These are phyloP conservation scores for Pichia sp. DNA, from an alignment of 1,139 yeast genomes.

Conservation along the genomic window DNA sequence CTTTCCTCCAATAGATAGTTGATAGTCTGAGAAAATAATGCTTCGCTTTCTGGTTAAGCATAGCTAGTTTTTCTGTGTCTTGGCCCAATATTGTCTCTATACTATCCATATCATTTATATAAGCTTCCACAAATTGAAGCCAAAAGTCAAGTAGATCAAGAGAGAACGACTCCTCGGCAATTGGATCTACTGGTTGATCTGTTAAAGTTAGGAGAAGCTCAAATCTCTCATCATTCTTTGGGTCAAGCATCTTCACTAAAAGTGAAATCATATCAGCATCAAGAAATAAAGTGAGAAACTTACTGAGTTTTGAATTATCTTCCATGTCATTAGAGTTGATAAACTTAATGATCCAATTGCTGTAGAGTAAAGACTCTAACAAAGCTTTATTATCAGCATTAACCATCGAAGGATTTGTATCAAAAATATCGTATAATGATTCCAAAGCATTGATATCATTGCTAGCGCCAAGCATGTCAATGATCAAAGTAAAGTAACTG, in stretches of 20 bases:
- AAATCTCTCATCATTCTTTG: conserved; percentile 35
- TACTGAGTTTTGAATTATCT: conserved; percentile 42
- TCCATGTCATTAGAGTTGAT: conserved; percentile 28
- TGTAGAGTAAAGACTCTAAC: conserved; percentile 33
- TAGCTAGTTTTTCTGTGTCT: conserved; percentile 22
- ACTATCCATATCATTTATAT: conserved; percentile 46
- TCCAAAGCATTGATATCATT: conserved; percentile 28
- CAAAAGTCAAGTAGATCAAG: conserved; percentile 70
- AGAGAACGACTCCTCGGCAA: conserved; percentile 62
- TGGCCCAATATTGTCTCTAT: conserved; percentile 31
- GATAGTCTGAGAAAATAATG: conserved; percentile 41
- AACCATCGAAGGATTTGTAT: conserved; percentile 38
- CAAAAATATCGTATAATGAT: conserved; percentile 40
- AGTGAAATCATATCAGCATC: conserved; percentile 46
- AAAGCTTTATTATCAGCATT: conserved; percentile 26
- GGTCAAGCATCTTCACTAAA: conserved; percentile 39
- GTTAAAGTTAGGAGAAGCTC: conserved; percentile 52
- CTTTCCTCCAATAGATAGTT: conserved; percentile 55
- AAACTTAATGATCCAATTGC: conserved; percentile 36
- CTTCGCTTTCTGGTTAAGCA: conserved; percentile 30
- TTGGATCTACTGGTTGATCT: conserved; percentile 52
- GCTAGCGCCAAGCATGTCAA: conserved; percentile 18
- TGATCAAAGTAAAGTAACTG: conserved; percentile 25
- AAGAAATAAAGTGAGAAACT: conserved; percentile 45
- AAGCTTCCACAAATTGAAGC: conserved; percentile 65